Evolutionary conservation across 179 eudicot genomes (phyloP), one percentile per base, ranked within the genome.

Genomic region (Corrigiola litoralis): DNA sequence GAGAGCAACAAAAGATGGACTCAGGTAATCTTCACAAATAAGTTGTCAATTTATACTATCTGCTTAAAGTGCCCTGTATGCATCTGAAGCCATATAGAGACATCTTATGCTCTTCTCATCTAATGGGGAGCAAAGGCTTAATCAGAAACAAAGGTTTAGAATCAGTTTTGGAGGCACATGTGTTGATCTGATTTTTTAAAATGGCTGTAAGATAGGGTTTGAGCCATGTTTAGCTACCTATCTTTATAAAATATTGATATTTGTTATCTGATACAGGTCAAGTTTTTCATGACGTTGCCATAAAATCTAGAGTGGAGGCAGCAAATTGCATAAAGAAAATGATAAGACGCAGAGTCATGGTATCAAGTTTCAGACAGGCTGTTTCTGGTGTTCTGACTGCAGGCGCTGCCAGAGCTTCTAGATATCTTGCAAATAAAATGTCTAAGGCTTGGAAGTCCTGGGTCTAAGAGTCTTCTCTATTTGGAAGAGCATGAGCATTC

Each of bases 401-500:
- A 29, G 99, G 99, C 34, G 91, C 81, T 66, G 76, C 75, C 54
- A 74, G 68, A 63, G 97, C 94, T 50, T 65, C 81, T 29, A 55
- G 78, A 63, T 94, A 94, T 68, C 78, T 88, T 55, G 82, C 84
- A 25, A 77, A 50, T 34, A 87, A 87, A 54, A 75, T 85, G 74
- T 25, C 45, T 16, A 87, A 87, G 82, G 96, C 99, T 21, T 88
- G 97, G 99, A 86, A 76, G 62, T 94, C 99, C 41, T 66, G 89
- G 80, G 34, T 50, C n/a, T 87, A 66, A 75, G 21, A 40, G 60
- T 7, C 13, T 23, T 37, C 48, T 67, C 49, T 17, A 2, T 24
- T 46, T 33, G 46, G 25, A 16, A n/a, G 11, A n/a, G n/a, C n/a
- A n/a, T n/a, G n/a, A n/a, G n/a, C n/a, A n/a, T n/a, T n/a, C n/a